Base-by-base conservation (phyloP, 2,329 filamentous ascomycete genomes). In the Colletotrichum lini region DNA sequence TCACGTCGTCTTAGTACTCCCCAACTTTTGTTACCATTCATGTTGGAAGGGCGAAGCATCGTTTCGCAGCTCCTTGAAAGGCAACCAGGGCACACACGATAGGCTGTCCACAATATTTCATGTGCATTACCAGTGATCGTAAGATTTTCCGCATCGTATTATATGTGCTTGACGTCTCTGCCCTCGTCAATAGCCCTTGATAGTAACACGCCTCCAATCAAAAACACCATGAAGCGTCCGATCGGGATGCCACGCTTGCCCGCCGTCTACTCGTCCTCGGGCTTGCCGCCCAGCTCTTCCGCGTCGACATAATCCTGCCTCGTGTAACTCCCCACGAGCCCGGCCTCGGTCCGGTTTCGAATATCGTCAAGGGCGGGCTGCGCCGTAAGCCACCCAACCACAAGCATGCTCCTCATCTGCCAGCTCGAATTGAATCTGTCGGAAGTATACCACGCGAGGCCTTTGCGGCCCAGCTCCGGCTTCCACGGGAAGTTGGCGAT, bases 401-500 rank as follows among this genome's bases (percentile, higher is more conserved):
- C 69, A 2, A 77, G 70, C 59, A 76, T 72, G 49, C 75, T 77
- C 56, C 66, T 73, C 50, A 65, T 59, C 12, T 71, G 66, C 75
- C 75, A 74, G 10, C 1, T 67, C 5, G 71, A 71, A 10, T 57
- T 21, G 56, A 74, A 76, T 7, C 71, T 56, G 30, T n/a, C 49
- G 23, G 47, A 56, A 8, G 61, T 74, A 10, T 67, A 75, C 72
- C 74, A 75, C 2, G 57, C 62, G 2, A 72, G 2, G 6, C 59
- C 59, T 2, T 65, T 59, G 10, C 63, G 59, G 15, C 67, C 42
- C 16, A 74, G 72, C 35, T 73, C 61, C 3, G 68, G 62, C 26
- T 74, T 56, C 71, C 74, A 76, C 7, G 75, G 75, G 38, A 76
- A 77, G 16, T 77, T 77, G 60, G 71, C 61, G 7, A 73, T 64